Base-by-base conservation (phyloP, 2,329 filamentous ascomycete species). In the Allantophomopsis lycopodina region DNA sequence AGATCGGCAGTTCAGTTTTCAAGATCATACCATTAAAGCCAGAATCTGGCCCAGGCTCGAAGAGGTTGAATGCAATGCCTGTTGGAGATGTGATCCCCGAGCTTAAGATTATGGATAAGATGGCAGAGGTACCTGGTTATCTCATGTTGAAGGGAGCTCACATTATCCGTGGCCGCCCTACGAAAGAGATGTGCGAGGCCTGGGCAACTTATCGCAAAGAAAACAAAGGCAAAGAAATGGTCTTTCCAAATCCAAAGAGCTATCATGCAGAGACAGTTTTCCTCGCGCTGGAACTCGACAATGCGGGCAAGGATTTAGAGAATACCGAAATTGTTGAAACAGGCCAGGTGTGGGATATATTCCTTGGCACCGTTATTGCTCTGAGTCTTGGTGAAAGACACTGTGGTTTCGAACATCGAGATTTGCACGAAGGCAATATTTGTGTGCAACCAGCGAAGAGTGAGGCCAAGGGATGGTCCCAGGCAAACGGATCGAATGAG, bases 91-190 rank as follows among this genome's bases (percentile, higher is more conserved):
- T 79, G 21, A 57, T 66, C 2, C 73, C 73, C 17, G 76, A 80
- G 50, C 60, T 80, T 16, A 62, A 66, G 37, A 78, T 80, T 35
- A 79, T 76, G 2, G 74, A 80, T 51, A 71, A 69, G 60, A 59
- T 80, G 14, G 72, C 75, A 14, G 73, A 76, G 43, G 69, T 79
- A 11, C 74, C 75, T 0, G 76, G 76, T 0, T 80, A 79, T 44
- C 73, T 79, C 23, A 64, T 75, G 14, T 79, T 79, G 60, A 80
- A 79, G 54, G 73, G 77, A 51, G 63, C 71, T 7, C 76, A 78
- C 42, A 57, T 79, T 21, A 69, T 79, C 1, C 60, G 65, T 47
- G 76, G 76, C 0, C 69, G 67, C 44, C 63, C 71, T 0, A 65
- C 72, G 4, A 63, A 60, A 37, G 61, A 63, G 13, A 56, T 79